phyloP scores from a whole-genome alignment of 179 eudicot genomes.

The Gypsophila paniculata region DNA sequence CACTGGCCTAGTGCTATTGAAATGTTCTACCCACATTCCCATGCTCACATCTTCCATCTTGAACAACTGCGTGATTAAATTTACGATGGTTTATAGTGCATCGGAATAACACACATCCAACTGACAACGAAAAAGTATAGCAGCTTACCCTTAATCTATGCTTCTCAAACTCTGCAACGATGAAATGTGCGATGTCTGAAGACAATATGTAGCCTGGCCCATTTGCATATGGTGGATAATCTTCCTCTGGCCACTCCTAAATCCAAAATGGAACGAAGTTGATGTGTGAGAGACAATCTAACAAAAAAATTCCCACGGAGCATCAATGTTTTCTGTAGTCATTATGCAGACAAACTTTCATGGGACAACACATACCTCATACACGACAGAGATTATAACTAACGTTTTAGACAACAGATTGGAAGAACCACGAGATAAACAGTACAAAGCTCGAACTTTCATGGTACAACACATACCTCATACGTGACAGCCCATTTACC shows the following conservation, averaged over 20 bases:
- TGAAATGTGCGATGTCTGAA: constrained; percentile 58
- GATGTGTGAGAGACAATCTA: too few species aligned
- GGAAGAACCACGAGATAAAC: not conserved
- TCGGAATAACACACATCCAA: too few species aligned
- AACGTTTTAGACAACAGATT: not conserved
- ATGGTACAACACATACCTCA: constrained; percentile 47
- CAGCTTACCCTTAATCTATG: constrained; percentile 58
- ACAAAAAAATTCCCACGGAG: not conserved
- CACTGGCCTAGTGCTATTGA: constrained; percentile 34
- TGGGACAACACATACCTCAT: too few species aligned
- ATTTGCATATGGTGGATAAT: constrained; percentile 81
- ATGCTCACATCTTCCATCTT: constrained; percentile 57
- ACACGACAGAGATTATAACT: not conserved
- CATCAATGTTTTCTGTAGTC: not conserved
- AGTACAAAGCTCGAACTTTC: too few species aligned
- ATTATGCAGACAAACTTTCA: not conserved
- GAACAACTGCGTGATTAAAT: constrained; percentile 32
- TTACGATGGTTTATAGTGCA: not conserved
- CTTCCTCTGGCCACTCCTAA: constrained; percentile 91
- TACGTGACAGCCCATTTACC: constrained; percentile 94
- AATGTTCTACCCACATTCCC: constrained; percentile 56
- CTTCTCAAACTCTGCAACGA: constrained; percentile 61
- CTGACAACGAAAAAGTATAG: too few species aligned
- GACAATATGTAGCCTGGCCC: constrained; percentile 83
- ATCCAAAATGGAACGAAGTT: too few species aligned